Conservation (phyloP, 2,329 filamentous ascomycete species). For the Hymenoscyphus fructigenus region DNA sequence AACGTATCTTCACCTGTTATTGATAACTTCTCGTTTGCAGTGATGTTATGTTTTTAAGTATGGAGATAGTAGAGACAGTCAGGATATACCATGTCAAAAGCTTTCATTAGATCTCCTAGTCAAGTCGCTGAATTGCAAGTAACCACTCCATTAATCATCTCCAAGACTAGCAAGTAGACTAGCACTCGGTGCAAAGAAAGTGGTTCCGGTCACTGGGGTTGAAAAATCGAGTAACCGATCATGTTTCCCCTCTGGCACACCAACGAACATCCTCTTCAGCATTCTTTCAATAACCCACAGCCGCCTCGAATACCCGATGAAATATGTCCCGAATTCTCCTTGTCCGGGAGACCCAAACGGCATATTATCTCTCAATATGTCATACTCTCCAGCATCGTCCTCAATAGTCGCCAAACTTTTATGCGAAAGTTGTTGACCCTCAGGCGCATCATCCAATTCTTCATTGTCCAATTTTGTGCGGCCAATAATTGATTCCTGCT, state of each 20-base stretch:
- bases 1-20: background rate
- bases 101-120: background rate
- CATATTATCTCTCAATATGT: slow-evolving; percentile 60
- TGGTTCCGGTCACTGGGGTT: slow-evolving; percentile 49
- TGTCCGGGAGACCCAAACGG: slow-evolving; percentile 54
- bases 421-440: slow-evolving; percentile 49
- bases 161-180: slow-evolving; percentile 35
- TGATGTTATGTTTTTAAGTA: background rate
- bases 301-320: slow-evolving; percentile 53
- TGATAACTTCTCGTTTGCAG: background rate
- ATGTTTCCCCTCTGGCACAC: slow-evolving; percentile 52
- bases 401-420: slow-evolving; percentile 56
- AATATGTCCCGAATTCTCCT: slow-evolving; percentile 57
- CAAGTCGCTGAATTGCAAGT: background rate
- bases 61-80: background rate
- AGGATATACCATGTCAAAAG: background rate
- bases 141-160: background rate
- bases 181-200: slow-evolving; percentile 53
- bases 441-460: slow-evolving; percentile 52
- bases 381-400: slow-evolving; percentile 51
- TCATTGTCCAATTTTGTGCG: slow-evolving; percentile 58
- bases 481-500: slow-evolving; percentile 56
- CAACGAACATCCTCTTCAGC: slow-evolving; percentile 57
- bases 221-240: slow-evolving; percentile 57
- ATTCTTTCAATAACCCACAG: slow-evolving; percentile 60